These are phyloP conservation scores for Penicillium expansum DNA, from an alignment of 2,329 filamentous ascomycete genomes.

Conservation along the genomic window DNA sequence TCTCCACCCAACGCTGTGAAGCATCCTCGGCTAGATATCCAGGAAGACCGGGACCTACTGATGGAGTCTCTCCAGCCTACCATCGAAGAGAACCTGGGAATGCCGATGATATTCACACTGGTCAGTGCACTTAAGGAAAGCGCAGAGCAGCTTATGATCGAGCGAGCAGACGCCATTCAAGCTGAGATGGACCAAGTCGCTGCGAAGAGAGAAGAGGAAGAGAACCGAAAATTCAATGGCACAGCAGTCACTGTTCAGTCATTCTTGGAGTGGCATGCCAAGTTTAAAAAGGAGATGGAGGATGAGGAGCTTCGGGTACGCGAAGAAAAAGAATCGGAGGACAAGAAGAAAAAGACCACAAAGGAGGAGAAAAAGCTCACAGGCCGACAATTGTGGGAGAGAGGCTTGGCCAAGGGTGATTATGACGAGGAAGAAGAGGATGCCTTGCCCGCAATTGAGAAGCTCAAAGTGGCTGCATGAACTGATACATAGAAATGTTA, in stretches of 20 bases:
- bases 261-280: constrained; percentile 78
- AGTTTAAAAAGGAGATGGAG: constrained; percentile 76
- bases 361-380: constrained; percentile 66
- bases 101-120: constrained; percentile 95
- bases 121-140: constrained; percentile 83
- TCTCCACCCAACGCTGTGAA: constrained; percentile 66
- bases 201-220: constrained; percentile 72
- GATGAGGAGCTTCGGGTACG: constrained; percentile 63
- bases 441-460: constrained; percentile 59
- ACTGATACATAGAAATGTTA: constrained; percentile 14
- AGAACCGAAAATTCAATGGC: constrained; percentile 96
- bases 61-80: constrained; percentile 69
- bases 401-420: constrained; percentile 66
- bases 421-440: constrained; percentile 66
- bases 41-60: constrained; percentile 73
- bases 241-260: constrained; percentile 82
- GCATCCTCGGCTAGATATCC: constrained; percentile 73
- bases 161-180: constrained; percentile 65
- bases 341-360: constrained; percentile 73
- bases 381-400: constrained; percentile 75
- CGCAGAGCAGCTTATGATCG: constrained; percentile 78
- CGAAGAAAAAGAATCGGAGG: constrained; percentile 72
- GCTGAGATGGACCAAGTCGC: constrained; percentile 53
- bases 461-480: constrained; percentile 66
- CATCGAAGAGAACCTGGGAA: constrained; percentile 89